Evolutionary conservation across 148 eudicot species (phyloP).

Genomic region (Rhododendron henanense): DNA sequence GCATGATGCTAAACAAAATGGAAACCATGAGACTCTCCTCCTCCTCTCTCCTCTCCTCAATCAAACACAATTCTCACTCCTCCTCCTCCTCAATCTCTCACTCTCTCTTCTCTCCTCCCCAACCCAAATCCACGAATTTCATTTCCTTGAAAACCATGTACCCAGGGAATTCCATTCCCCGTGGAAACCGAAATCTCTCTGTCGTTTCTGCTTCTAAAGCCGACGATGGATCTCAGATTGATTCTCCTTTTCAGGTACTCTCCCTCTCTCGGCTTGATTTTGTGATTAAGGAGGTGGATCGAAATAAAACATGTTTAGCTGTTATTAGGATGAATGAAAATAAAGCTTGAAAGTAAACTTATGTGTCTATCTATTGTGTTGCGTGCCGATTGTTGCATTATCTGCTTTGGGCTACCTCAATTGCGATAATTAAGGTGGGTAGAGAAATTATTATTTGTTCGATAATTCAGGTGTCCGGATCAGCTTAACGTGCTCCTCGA

Average conservation of each 20-base stretch:
- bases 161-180: conserved; percentile 4
- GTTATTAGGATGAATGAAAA: background rate
- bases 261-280: background rate
- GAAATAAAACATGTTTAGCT: background rate
- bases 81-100: background rate
- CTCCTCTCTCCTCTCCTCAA: background rate
- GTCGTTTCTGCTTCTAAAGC: conserved; percentile 17
- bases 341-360: background rate
- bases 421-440: background rate
- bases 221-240: conserved; percentile 11
- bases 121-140: conserved; percentile 11
- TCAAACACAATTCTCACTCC: background rate
- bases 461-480: too few species aligned
- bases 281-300: background rate
- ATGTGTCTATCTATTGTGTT: background rate
- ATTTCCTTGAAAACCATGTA: conserved; percentile 5
- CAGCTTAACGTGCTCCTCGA: too few species aligned
- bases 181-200: conserved; percentile 22
- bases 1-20: background rate
- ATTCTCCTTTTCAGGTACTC: conserved; percentile 15
- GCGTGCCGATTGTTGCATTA: background rate
- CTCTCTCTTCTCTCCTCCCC: background rate
- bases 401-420: background rate
- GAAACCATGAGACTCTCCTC: conserved; percentile 7
- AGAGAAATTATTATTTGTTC: too few species aligned